These are phyloP conservation scores for Coemansia sp. DNA, from an alignment of 192 early-diverging fungal genomes.

Conservation along the genomic window DNA sequence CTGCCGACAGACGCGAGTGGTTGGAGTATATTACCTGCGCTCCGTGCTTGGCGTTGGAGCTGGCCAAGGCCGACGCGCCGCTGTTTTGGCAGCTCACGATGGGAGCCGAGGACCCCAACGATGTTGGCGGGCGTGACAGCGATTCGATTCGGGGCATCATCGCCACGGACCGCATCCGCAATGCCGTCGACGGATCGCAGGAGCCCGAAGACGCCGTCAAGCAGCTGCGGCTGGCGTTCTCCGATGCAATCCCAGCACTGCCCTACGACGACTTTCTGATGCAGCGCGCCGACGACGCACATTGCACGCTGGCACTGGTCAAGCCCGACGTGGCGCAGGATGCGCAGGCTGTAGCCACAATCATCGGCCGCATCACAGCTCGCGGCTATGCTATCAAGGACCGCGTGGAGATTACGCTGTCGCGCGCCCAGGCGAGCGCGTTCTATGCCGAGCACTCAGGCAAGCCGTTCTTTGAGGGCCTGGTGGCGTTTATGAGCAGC, in stretches of 20 bases:
- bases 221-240: constrained; percentile 58
- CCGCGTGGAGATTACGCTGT: constrained; percentile 43
- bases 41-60: constrained; percentile 59
- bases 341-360: constrained; percentile 26
- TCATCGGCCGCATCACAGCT: constrained; percentile 42
- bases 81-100: constrained; percentile 58
- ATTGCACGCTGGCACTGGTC: constrained; percentile 59
- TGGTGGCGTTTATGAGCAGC: constrained; percentile 56
- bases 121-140: constrained; percentile 33
- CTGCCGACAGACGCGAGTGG: constrained; percentile 46
- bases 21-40: constrained; percentile 58
- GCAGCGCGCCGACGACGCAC: constrained; percentile 46
- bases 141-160: constrained; percentile 62
- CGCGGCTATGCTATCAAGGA: constrained; percentile 56
- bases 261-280: constrained; percentile 55
- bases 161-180: constrained; percentile 59
- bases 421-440: constrained; percentile 33
- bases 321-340: constrained; percentile 58
- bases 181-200: constrained; percentile 60
- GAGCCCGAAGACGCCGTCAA: constrained; percentile 50
- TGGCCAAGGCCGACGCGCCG: constrained; percentile 58
- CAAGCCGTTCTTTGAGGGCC: constrained; percentile 45
- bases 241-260: constrained; percentile 35
- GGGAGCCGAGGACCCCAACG: constrained; percentile 56
- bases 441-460: constrained; percentile 55